A percentile compares a stretch with the other conserved stretches of the same genome.
These are phyloP conservation scores for Thuidium tamariscinum DNA, from an alignment of 225 moss, liverwort and hornwort species.

Conservation along the genomic window DNA sequence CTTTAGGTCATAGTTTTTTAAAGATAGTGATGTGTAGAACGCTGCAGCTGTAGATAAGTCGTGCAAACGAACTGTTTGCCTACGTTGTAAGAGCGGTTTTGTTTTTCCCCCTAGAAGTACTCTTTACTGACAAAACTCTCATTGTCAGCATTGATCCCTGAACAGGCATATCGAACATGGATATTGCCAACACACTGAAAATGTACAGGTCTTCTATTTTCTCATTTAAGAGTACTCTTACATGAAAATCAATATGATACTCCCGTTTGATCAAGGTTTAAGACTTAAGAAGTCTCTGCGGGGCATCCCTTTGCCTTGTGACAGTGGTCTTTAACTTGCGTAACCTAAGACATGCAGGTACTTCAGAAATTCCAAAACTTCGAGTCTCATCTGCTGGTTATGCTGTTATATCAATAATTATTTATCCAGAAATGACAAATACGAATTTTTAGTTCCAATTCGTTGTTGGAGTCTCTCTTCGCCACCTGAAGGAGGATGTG, in stretches of 20 bases:
- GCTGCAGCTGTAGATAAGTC: background rate
- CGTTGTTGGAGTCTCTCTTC: background rate
- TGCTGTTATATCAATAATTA: background rate
- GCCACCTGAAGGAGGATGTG: background rate
- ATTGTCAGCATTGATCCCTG: constrained; percentile 1
- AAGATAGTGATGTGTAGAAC: background rate
- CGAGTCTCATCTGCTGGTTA: background rate
- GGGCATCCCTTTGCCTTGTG: background rate
- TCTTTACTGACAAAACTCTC: background rate
- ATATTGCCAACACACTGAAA: background rate
- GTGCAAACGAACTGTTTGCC: constrained; percentile 10
- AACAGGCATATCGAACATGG: background rate
- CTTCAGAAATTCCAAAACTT: background rate
- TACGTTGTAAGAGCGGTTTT: background rate
- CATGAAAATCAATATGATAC: background rate
- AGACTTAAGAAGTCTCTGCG: background rate
- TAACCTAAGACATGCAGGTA: background rate
- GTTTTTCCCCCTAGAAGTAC: background rate
- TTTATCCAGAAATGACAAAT: no score
- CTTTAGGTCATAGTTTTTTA: background rate
- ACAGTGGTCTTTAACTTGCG: background rate
- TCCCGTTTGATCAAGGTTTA: background rate
- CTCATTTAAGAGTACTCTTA: background rate
- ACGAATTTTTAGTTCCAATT: background rate
- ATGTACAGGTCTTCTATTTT: background rate